Conservation (phyloP, 169 alveolate genomes). For the Cryptosporidium andersoni region DNA sequence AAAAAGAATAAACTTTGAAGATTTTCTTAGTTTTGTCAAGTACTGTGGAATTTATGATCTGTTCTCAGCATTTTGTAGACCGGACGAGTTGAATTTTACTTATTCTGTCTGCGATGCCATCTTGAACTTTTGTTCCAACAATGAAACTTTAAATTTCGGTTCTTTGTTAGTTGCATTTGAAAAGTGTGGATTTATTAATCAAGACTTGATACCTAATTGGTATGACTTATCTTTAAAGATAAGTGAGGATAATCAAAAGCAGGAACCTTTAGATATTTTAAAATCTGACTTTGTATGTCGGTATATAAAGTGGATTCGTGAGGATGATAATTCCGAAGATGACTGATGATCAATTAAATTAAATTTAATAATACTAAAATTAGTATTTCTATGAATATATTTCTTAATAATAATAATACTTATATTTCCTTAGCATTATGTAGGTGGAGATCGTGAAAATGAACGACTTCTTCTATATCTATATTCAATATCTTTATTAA, state of each 20-base stretch:
- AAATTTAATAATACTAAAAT: too few relatives aligned
- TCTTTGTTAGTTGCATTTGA: slow-evolving; percentile 58
- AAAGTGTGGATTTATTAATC: slow-evolving; percentile 34
- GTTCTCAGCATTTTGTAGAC: slow-evolving; percentile 32
- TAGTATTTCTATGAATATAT: neutral
- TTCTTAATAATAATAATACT: neutral
- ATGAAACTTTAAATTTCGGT: slow-evolving; percentile 16
- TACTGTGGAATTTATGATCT: slow-evolving; percentile 23
- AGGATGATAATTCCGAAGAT: slow-evolving; percentile 27
- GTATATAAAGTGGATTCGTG: slow-evolving; percentile 52
- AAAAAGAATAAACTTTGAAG: slow-evolving; percentile 6
- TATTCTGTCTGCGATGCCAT: slow-evolving; percentile 15
- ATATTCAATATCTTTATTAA: neutral
- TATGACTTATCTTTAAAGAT: slow-evolving; percentile 6
- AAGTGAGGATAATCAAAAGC: neutral
- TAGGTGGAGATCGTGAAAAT: slow-evolving; percentile 45
- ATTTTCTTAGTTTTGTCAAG: slow-evolving; percentile 12
- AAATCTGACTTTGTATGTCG: slow-evolving; percentile 31
- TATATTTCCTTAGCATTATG: neutral
- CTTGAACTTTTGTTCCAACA: neutral
- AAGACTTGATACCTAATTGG: slow-evolving; percentile 43
- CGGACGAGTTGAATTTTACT: slow-evolving; percentile 29
- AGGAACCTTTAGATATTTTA: neutral
- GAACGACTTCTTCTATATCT: slow-evolving; percentile 9
- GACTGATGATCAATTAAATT: neutral